Conservation (phyloP, 1,284 basidiomycete species). For the Apiotrichum laibachii region DNA sequence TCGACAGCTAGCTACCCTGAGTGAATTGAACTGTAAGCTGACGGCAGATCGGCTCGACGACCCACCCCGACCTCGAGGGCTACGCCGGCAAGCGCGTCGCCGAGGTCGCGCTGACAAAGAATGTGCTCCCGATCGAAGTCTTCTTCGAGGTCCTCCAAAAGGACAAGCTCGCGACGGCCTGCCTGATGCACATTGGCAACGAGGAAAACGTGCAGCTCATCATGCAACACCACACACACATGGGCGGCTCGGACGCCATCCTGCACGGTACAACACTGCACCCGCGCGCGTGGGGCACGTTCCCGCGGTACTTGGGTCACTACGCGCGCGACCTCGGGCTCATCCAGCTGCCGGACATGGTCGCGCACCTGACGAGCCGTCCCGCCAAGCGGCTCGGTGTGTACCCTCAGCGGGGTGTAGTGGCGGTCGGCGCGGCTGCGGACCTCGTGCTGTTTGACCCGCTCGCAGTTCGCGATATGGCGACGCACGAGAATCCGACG, state of each 20-base stretch:
- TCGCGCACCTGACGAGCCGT: constrained; percentile 46
- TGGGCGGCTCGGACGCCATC: constrained; percentile 44
- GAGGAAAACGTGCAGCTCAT: constrained; percentile 48
- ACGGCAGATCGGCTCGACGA: constrained; percentile 32
- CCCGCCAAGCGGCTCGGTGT: constrained; percentile 45
- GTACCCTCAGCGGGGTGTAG: constrained; percentile 38
- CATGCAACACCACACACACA: constrained; percentile 43
- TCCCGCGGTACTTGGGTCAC: constrained; percentile 41
- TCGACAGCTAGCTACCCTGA: no score
- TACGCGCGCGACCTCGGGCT: constrained; percentile 39
- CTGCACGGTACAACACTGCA: constrained; percentile 38
- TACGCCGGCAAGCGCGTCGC: constrained; percentile 29
- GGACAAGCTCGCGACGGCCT: constrained; percentile 42
- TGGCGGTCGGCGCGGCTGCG: constrained; percentile 38
- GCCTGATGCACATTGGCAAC: constrained; percentile 48
- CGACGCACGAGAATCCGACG: constrained; percentile 39
- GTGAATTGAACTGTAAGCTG: neutral
- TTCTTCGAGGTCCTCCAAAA: constrained; percentile 43
- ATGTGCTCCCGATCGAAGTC: constrained; percentile 29
- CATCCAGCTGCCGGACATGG: constrained; percentile 33
- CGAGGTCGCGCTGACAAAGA: constrained; percentile 22
- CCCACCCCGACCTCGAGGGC: constrained; percentile 24
- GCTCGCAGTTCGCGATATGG: constrained; percentile 31
- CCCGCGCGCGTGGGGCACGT: constrained; percentile 45
- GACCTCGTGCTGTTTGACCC: constrained; percentile 49